phyloP scores from a whole-genome alignment of 2,329 filamentous ascomycete genomes.

The Sclerotinia nivalis region DNA sequence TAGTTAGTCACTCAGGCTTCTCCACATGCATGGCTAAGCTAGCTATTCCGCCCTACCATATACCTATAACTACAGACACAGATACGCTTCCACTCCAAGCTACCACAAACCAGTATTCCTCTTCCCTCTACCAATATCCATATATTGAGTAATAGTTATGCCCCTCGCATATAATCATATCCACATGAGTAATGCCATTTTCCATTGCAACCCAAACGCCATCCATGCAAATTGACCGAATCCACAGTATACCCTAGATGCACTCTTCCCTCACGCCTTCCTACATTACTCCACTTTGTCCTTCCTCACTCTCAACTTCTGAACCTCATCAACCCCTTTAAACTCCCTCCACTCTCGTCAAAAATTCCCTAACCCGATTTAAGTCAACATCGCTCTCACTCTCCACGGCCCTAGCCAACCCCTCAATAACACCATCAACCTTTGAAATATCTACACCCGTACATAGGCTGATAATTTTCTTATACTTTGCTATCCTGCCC shows the following conservation, averaged over 20 bases:
- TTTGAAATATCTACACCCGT: conserved; percentile 72
- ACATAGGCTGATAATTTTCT: conserved; percentile 83
- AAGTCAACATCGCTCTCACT: conserved; percentile 82
- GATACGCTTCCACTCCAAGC: background rate
- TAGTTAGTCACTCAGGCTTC: no score
- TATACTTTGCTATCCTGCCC: conserved; percentile 84
- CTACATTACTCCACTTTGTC: background rate
- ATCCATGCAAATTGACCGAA: background rate
- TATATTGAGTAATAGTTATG: background rate
- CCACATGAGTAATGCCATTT: background rate
- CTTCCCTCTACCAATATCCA: background rate
- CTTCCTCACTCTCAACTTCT: background rate
- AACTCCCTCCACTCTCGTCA: conserved; percentile 64
- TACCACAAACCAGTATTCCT: background rate
- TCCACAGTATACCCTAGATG: conserved; percentile 1
- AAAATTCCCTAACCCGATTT: conserved; percentile 73
- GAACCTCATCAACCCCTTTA: background rate
- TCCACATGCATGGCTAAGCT: no score
- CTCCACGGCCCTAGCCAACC: conserved; percentile 82
- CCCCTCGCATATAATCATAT: conserved; percentile 10
- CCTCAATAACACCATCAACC: conserved; percentile 78
- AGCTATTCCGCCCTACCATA: background rate
- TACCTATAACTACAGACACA: conserved; percentile 1
- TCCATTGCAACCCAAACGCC: conserved; percentile 4
- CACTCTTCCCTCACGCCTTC: background rate